Conservation (phyloP, 306 rosid genomes). For the Castanospermum australe region DNA sequence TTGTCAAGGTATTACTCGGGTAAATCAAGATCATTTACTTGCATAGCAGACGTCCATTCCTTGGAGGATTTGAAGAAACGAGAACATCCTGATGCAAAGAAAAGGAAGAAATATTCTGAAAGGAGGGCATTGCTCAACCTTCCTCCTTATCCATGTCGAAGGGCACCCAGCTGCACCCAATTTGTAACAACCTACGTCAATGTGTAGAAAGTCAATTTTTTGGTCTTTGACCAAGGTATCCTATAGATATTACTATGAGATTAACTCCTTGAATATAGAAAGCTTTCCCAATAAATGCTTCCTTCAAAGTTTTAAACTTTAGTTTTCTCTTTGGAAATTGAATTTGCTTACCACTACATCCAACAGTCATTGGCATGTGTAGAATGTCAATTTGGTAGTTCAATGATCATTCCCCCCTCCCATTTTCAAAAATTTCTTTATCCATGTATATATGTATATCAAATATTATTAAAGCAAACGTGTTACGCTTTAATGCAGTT, state of each 20-base stretch:
- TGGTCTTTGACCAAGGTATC: too few species aligned
- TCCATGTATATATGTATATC: neutral
- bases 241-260: too few species aligned
- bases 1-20: constrained; percentile 85
- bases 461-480: neutral
- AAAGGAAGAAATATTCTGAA: constrained; percentile 62
- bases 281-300: too few species aligned
- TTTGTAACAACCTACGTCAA: constrained; percentile 53
- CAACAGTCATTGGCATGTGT: too few species aligned
- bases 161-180: constrained; percentile 53
- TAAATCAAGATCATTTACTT: constrained; percentile 77
- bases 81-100: constrained; percentile 53
- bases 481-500: neutral
- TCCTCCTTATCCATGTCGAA: constrained; percentile 52
- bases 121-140: constrained; percentile 29
- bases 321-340: too few species aligned
- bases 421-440: too few species aligned
- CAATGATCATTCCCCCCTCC: neutral
- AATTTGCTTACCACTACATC: too few species aligned
- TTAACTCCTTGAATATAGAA: too few species aligned
- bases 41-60: constrained; percentile 65
- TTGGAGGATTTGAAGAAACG: constrained; percentile 79
- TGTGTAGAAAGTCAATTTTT: constrained; percentile 2
- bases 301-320: too few species aligned
- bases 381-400: neutral